Percentiles rank a stretch among this genome's conserved stretches.
Conservation (phyloP, 257 asterid genomes). For the Sherardia arvensis region DNA sequence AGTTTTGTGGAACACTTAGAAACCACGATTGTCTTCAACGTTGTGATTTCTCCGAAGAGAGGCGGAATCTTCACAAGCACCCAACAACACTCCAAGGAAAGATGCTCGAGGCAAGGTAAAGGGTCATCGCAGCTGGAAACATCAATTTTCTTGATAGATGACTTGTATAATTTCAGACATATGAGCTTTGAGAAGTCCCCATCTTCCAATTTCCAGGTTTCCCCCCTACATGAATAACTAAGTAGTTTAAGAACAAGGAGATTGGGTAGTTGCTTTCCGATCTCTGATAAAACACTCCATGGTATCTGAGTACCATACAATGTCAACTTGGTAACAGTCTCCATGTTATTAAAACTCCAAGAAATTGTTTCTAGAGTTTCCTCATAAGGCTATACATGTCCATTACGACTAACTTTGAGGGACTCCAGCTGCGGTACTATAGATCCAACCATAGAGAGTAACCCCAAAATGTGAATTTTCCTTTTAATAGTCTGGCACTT, state of each 20-base stretch:
- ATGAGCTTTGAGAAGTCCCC: constrained; percentile 2
- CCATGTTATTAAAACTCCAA: background rate
- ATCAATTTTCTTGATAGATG: background rate
- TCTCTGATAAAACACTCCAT: background rate
- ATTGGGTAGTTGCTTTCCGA: background rate
- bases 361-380: too few species aligned
- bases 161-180: background rate
- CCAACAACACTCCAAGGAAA: background rate
- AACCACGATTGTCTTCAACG: background rate
- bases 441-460: background rate
- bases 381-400: background rate
- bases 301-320: background rate
- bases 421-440: background rate
- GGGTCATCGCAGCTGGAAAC: background rate
- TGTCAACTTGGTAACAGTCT: background rate
- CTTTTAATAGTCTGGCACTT: too few species aligned
- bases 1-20: too few species aligned
- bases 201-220: background rate
- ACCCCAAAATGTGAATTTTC: too few species aligned
- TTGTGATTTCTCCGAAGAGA: background rate
- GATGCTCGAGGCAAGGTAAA: background rate
- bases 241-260: constrained; percentile 1
- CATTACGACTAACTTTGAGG: too few species aligned
- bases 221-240: background rate
- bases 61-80: background rate